phyloP scores from a whole-genome alignment of 768 basidiomycete genomes.

The Cyathus striatus region DNA sequence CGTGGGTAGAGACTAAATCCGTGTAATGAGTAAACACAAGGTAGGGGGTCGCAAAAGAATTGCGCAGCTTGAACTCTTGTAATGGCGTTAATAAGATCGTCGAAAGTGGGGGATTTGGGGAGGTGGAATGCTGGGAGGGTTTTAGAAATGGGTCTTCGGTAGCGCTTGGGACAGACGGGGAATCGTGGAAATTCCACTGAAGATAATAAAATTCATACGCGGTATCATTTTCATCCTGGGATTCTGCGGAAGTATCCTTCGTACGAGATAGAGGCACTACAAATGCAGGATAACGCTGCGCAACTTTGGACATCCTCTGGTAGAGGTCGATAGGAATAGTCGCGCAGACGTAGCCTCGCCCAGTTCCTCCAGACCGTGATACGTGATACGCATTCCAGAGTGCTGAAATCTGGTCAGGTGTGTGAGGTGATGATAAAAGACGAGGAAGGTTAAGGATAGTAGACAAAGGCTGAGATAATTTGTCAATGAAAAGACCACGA shows the following conservation, averaged over 20 bases:
- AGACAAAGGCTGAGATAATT: slow-evolving; percentile 60
- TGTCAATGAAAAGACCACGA: slow-evolving; percentile 3
- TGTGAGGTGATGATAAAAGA: slow-evolving; percentile 63
- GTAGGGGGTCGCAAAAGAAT: slow-evolving; percentile 85
- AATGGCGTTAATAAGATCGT: slow-evolving; percentile 91
- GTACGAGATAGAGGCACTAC: slow-evolving; percentile 74
- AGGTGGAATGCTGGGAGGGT: slow-evolving; percentile 13
- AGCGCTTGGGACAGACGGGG: slow-evolving; percentile 55
- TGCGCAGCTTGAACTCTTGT: slow-evolving; percentile 86
- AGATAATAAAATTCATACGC: slow-evolving; percentile 82
- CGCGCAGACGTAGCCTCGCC: slow-evolving; percentile 83
- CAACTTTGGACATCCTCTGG: slow-evolving; percentile 58
- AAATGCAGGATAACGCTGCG: slow-evolving; percentile 69
- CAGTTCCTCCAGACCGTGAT: slow-evolving; percentile 73
- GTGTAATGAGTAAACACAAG: slow-evolving; percentile 90
- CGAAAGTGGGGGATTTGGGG: slow-evolving; percentile 47
- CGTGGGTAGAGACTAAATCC: slow-evolving; percentile 77
- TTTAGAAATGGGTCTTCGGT: slow-evolving; percentile 39
- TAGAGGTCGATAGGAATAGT: slow-evolving; percentile 72
- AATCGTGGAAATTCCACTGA: slow-evolving; percentile 85
- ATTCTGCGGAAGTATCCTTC: slow-evolving; percentile 13
- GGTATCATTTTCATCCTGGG: slow-evolving; percentile 26
- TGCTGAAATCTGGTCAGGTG: slow-evolving; percentile 66
- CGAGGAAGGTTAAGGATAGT: slow-evolving; percentile 75
- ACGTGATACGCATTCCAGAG: slow-evolving; percentile 91